Evolutionary conservation across 1,284 basidiomycete genomes (phyloP).

Genomic region (Ceratobasidium theobromae): DNA sequence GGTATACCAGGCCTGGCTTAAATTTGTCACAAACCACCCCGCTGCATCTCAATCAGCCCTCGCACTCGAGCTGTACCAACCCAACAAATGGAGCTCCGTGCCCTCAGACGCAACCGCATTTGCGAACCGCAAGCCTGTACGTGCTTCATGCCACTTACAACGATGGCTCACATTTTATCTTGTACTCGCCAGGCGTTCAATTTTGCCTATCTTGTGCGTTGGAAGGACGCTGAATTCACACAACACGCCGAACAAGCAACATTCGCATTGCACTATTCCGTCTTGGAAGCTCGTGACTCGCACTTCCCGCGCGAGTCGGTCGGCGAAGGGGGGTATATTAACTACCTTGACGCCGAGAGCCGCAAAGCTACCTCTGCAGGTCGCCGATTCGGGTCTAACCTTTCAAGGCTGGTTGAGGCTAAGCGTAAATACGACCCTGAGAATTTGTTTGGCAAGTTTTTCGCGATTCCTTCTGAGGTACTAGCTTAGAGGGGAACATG

Average conservation of each 20-base stretch:
- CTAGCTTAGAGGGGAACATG: too few relatives aligned
- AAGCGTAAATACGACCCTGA: conserved; percentile 34
- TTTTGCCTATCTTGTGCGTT: neutral
- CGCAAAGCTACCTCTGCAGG: neutral
- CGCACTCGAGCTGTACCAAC: conserved; percentile 50
- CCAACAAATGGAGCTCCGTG: conserved; percentile 47
- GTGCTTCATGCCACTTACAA: neutral
- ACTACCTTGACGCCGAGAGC: conserved; percentile 14
- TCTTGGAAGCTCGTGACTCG: neutral
- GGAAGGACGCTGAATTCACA: neutral
- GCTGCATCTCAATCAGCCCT: conserved; percentile 37
- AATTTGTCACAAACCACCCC: conserved; percentile 9
- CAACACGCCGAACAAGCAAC: neutral
- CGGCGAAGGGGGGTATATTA: neutral
- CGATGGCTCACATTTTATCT: neutral
- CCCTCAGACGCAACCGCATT: conserved; percentile 45
- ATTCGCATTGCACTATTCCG: neutral
- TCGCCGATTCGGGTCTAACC: conserved; percentile 26
- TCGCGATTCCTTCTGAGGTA: neutral
- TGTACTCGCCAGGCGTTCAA: neutral
- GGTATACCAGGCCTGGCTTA: neutral
- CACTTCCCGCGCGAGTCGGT: neutral
- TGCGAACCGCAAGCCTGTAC: conserved; percentile 28
- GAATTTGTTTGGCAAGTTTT: conserved; percentile 18
- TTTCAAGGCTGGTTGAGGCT: conserved; percentile 19